Conservation (phyloP, 192 early-diverging fungal species). For the Rhizophagus clarus region DNA sequence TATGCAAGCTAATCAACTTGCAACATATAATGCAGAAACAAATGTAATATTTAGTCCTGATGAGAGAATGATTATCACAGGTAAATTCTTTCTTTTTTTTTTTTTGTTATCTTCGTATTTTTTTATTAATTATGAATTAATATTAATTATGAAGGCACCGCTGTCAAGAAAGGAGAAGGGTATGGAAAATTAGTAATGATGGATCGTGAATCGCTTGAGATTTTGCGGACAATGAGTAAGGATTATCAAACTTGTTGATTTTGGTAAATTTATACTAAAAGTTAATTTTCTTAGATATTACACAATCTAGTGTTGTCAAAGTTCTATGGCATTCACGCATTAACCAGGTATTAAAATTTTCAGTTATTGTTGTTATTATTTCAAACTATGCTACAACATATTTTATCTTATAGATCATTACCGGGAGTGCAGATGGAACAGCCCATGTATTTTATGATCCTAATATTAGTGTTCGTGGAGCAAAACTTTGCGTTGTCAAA, state of each 20-base stretch:
- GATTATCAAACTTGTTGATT: not conserved
- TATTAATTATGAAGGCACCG: constrained; percentile 44
- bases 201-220: constrained; percentile 60
- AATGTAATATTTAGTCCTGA: constrained; percentile 86
- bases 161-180: constrained; percentile 71
- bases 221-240: constrained; percentile 55
- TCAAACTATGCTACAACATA: not conserved
- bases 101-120: not conserved
- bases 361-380: not conserved
- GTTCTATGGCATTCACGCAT: constrained; percentile 85
- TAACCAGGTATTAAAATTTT: constrained; percentile 61
- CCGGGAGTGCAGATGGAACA: constrained; percentile 74
- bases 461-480: constrained; percentile 65
- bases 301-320: constrained; percentile 66
- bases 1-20: constrained; percentile 52
- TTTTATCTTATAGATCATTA: constrained; percentile 60
- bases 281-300: constrained; percentile 35
- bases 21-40: constrained; percentile 69
- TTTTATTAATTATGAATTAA: not conserved
- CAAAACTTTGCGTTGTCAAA: constrained; percentile 68
- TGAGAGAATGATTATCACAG: constrained; percentile 76
- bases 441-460: constrained; percentile 81
- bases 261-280: not conserved
- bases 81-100: constrained; percentile 33
- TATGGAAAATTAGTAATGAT: constrained; percentile 68